These are phyloP conservation scores for Jamesozyma piceae DNA, from an alignment of 805 yeast genomes.

Conservation along the genomic window DNA sequence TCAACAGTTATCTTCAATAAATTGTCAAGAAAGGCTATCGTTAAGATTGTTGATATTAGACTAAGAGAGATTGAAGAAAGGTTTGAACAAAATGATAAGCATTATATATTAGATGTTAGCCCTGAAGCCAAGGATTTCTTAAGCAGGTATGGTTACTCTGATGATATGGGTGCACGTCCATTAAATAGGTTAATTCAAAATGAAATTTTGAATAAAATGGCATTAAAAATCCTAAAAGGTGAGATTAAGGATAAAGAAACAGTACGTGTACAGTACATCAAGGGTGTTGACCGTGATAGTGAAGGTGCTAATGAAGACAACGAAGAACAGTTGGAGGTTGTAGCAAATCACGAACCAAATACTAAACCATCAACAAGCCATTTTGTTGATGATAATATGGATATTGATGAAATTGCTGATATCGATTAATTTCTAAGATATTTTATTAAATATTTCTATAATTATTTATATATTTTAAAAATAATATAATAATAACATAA, in stretches of 20 bases:
- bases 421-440: too few relatives aligned
- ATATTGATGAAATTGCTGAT: slow-evolving; percentile 37
- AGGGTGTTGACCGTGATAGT: slow-evolving; percentile 17
- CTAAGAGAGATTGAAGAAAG: slow-evolving; percentile 76
- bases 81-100: slow-evolving; percentile 76
- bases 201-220: slow-evolving; percentile 79
- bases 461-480: slow-evolving; percentile 5
- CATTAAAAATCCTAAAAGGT: slow-evolving; percentile 78
- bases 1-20: slow-evolving; percentile 90
- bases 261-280: slow-evolving; percentile 50
- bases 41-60: slow-evolving; percentile 83
- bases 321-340: slow-evolving; percentile 63
- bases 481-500: background rate
- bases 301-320: slow-evolving; percentile 10
- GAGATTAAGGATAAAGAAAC: slow-evolving; percentile 82
- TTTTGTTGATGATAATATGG: slow-evolving; percentile 51
- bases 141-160: slow-evolving; percentile 79
- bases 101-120: slow-evolving; percentile 61
- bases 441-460: too few relatives aligned
- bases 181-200: slow-evolving; percentile 84
- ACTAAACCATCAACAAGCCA: slow-evolving; percentile 35
- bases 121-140: slow-evolving; percentile 73
- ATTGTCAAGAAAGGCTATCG: slow-evolving; percentile 80
- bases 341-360: slow-evolving; percentile 73
- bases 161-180: slow-evolving; percentile 95